phyloP scores from a whole-genome alignment of 805 yeast species.

The Ogataea kodamae region DNA sequence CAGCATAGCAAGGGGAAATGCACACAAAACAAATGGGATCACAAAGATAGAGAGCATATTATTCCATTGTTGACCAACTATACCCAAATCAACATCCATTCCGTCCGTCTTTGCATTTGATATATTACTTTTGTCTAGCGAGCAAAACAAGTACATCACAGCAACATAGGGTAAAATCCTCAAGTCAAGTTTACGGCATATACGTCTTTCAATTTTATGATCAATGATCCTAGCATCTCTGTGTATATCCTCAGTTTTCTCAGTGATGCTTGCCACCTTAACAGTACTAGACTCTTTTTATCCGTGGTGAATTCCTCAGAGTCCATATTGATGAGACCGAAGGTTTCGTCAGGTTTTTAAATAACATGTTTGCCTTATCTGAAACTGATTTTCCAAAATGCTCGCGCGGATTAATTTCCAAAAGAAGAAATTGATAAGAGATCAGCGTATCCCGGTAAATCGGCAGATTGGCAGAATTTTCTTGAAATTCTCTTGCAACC shows the following conservation, averaged over 20 bases:
- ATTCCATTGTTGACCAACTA: slow-evolving; percentile 42
- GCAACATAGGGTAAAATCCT: slow-evolving; percentile 43
- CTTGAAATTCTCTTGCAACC: too few species aligned
- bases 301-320: too few species aligned
- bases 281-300: too few species aligned
- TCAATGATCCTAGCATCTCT: slow-evolving; percentile 5
- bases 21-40: slow-evolving; percentile 42
- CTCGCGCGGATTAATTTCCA: too few species aligned
- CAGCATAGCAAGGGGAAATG: slow-evolving; percentile 39
- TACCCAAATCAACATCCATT: slow-evolving; percentile 38
- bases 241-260: background rate
- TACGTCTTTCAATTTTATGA: slow-evolving; percentile 24
- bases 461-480: too few species aligned
- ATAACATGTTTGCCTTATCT: too few species aligned
- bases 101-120: slow-evolving; percentile 46
- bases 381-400: too few species aligned
- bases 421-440: too few species aligned
- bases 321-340: too few species aligned
- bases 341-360: too few species aligned
- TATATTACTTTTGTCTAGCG: slow-evolving; percentile 45
- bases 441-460: too few species aligned
- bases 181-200: slow-evolving; percentile 39
- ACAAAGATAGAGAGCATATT: slow-evolving; percentile 41
- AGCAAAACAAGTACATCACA: slow-evolving; percentile 38
- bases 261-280: too few species aligned